These are phyloP conservation scores for Gracilaria caudata DNA, from an alignment of 23 red algal species.

Conservation along the genomic window DNA sequence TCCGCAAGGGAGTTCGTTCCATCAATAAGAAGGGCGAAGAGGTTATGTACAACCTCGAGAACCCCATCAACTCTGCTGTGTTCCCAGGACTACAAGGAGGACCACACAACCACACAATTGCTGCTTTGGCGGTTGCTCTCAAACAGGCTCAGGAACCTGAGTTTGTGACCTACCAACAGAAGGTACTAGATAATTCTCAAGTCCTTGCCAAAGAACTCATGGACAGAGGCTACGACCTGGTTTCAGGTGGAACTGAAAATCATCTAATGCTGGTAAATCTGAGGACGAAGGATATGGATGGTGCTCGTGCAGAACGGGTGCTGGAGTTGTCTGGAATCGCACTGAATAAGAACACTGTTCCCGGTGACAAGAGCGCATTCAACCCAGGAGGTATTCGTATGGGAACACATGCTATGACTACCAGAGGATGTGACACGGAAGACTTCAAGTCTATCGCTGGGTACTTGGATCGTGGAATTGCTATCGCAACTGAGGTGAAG, in stretches of 20 bases:
- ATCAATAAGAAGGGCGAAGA: conserved; percentile 84
- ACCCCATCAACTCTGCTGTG: conserved; percentile 96
- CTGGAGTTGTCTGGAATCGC: conserved; percentile 90
- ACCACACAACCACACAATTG: conserved; percentile 99
- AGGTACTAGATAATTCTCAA: conserved; percentile 89
- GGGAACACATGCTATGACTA: conserved; percentile 96
- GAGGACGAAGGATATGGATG: conserved; percentile 85
- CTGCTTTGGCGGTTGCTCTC: conserved; percentile 97
- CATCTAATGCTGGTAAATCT: conserved; percentile 95
- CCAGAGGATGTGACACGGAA: conserved; percentile 80
- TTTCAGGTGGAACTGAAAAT: conserved; percentile 95
- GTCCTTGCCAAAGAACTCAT: conserved; percentile 77
- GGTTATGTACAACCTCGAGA: conserved; percentile 91
- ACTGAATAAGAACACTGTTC: conserved; percentile 99
- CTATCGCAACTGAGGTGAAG: conserved; percentile 84
- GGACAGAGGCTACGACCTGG: conserved; percentile 79
- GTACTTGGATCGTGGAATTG: conserved; percentile 86
- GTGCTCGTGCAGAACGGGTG: conserved; percentile 91
- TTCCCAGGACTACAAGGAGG: conserved; percentile 99
- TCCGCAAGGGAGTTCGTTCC: conserved; percentile 87
- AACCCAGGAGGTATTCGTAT: conserved; percentile 98
- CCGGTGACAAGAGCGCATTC: conserved; percentile 90
- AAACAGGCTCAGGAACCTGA: conserved; percentile 89
- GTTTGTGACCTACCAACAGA: conserved; percentile 91
- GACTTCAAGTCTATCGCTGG: conserved; percentile 89